phyloP scores from a whole-genome alignment of 169 alveolate species.

The Cryptosporidium sp. region DNA sequence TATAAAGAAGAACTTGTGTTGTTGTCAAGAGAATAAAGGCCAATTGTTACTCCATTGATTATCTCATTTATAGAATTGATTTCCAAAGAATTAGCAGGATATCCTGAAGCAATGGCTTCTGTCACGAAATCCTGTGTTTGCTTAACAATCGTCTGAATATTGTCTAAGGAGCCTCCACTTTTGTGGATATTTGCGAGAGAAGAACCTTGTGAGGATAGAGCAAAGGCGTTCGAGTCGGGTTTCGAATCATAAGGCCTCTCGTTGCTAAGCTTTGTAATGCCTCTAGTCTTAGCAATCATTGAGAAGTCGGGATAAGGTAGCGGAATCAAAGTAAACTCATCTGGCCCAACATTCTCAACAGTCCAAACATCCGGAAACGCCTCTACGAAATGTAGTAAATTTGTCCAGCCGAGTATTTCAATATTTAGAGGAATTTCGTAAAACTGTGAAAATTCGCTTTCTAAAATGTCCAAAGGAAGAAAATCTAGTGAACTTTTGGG shows the following conservation, averaged over 20 bases:
- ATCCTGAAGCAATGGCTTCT: conserved; percentile 45
- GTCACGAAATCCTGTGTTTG: conserved; percentile 50
- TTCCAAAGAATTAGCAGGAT: conserved; percentile 60
- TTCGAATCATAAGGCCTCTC: neutral
- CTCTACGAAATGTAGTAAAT: conserved; percentile 62
- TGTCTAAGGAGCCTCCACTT: conserved; percentile 1
- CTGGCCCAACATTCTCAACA: conserved; percentile 74
- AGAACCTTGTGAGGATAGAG: neutral
- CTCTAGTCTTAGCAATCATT: conserved; percentile 44
- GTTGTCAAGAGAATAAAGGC: conserved; percentile 29
- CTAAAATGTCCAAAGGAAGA: conserved; percentile 59
- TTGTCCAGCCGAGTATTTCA: conserved; percentile 70
- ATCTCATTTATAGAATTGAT: conserved; percentile 55
- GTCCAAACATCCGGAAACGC: conserved; percentile 75
- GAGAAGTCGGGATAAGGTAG: conserved; percentile 61
- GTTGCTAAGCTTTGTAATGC: neutral
- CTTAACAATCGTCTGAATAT: conserved; percentile 18
- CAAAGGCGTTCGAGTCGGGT: neutral
- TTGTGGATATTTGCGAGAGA: neutral
- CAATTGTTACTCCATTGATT: conserved; percentile 39
- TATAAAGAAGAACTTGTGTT: conserved; percentile 43
- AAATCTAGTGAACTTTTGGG: conserved; percentile 66
- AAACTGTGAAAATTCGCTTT: conserved; percentile 50
- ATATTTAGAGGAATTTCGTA: conserved; percentile 52
- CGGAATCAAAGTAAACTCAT: conserved; percentile 69